These are phyloP conservation scores for Kwoniella sp. DNA, from an alignment of 768 basidiomycete genomes.

Conservation along the genomic window DNA sequence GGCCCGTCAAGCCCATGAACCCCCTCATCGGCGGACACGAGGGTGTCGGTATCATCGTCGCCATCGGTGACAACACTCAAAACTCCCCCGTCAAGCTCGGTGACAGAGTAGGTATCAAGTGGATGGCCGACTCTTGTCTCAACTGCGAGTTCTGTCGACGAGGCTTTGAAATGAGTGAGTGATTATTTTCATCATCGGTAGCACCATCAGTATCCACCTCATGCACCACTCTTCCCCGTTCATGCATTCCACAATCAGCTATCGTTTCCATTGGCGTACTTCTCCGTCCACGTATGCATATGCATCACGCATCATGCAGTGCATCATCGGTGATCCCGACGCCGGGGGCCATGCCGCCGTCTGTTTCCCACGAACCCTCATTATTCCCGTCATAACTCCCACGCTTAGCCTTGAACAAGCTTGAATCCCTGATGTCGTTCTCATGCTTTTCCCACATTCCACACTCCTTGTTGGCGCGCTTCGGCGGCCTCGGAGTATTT, in stretches of 20 bases:
- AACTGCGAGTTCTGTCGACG: slow-evolving; percentile 75
- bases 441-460: neutral
- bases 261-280: no score
- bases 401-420: neutral
- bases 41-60: slow-evolving; percentile 78
- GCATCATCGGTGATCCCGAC: neutral
- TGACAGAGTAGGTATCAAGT: slow-evolving; percentile 79
- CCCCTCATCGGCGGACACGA: slow-evolving; percentile 64
- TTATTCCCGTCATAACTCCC: neutral
- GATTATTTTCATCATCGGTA: neutral
- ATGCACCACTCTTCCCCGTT: neutral
- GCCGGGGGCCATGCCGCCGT: neutral
- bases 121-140: slow-evolving; percentile 63
- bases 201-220: neutral
- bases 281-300: no score
- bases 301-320: no score
- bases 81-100: slow-evolving; percentile 61
- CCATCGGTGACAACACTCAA: slow-evolving; percentile 70
- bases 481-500: neutral
- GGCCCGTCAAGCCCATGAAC: slow-evolving; percentile 64
- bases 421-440: neutral
- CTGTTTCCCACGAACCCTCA: neutral
- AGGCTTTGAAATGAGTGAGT: slow-evolving; percentile 63
- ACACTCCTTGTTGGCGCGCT: neutral
- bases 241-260: slow-evolving; percentile 1